Evolutionary conservation across 257 asterid genomes (phyloP).

Genomic region (Solanum raphanifolium): DNA sequence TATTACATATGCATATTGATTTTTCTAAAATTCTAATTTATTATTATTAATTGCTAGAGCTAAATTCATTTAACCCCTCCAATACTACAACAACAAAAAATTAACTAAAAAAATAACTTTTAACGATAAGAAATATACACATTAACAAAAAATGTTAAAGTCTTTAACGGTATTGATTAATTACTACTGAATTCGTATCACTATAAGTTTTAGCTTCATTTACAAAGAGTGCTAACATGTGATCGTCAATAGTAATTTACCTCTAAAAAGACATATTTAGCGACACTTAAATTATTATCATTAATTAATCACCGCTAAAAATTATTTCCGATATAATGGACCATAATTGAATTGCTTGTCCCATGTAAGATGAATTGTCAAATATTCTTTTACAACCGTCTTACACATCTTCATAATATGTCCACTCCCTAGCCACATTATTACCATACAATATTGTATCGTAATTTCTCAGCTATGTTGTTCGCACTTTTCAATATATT

Average conservation of each 20-base stretch:
- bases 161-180: rapidly evolving
- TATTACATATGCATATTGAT: too few species aligned
- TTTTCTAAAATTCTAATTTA: neutral
- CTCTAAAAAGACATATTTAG: neutral
- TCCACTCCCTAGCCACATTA: neutral
- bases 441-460: neutral
- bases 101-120: too few species aligned
- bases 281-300: neutral
- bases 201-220: too few species aligned
- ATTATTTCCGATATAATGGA: too few species aligned
- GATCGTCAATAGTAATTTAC: too few species aligned
- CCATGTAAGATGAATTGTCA: neutral
- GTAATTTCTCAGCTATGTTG: neutral
- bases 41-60: neutral
- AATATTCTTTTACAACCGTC: too few species aligned
- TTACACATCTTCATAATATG: too few species aligned
- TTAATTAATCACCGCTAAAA: too few species aligned
- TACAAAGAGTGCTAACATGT: too few species aligned
- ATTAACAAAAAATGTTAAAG: rapidly evolving
- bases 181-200: neutral
- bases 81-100: too few species aligned
- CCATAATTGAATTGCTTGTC: neutral
- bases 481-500: neutral
- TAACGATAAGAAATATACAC: too few species aligned
- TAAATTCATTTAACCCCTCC: neutral